These are phyloP conservation scores for Myxozyma mucilagina DNA, from an alignment of 805 yeast species.

Conservation along the genomic window DNA sequence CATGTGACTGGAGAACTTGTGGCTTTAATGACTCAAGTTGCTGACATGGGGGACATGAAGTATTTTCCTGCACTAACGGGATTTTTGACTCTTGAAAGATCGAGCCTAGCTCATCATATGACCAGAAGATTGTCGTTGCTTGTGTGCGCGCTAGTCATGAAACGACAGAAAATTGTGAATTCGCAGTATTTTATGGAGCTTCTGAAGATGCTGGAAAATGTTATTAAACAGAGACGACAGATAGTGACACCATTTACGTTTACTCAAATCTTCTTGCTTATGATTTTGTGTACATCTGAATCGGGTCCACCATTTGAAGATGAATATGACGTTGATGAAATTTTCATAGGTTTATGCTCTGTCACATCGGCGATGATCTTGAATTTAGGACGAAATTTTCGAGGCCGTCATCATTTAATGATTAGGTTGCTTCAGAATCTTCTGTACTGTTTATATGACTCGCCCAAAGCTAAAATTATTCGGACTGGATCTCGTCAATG, in stretches of 20 bases:
- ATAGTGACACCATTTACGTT: conserved; percentile 63
- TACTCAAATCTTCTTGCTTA: conserved; percentile 54
- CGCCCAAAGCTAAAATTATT: conserved; percentile 16
- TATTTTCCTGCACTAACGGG: neutral
- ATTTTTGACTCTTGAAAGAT: conserved; percentile 1
- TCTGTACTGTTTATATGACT: conserved; percentile 49
- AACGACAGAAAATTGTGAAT: conserved; percentile 37
- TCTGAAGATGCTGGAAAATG: conserved; percentile 43
- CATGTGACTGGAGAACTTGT: neutral
- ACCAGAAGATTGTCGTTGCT: conserved; percentile 9
- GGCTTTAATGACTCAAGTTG: neutral
- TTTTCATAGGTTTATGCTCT: conserved; percentile 48
- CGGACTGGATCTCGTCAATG: neutral
- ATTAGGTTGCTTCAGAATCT: conserved; percentile 51
- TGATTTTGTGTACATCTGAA: conserved; percentile 37
- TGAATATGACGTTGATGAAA: conserved; percentile 33
- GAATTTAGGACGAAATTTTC: conserved; percentile 66
- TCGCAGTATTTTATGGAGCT: conserved; percentile 25
- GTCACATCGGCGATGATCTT: conserved; percentile 62
- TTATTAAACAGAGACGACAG: conserved; percentile 56
- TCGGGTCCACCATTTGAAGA: conserved; percentile 34
- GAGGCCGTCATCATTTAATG: conserved; percentile 72
- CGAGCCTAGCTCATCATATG: neutral
- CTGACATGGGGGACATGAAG: neutral
- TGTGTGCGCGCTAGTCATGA: conserved; percentile 10